These are phyloP conservation scores for Thermochaetoides thermophila DNA, from an alignment of 495 filamentous ascomycete genomes.

Conservation along the genomic window DNA sequence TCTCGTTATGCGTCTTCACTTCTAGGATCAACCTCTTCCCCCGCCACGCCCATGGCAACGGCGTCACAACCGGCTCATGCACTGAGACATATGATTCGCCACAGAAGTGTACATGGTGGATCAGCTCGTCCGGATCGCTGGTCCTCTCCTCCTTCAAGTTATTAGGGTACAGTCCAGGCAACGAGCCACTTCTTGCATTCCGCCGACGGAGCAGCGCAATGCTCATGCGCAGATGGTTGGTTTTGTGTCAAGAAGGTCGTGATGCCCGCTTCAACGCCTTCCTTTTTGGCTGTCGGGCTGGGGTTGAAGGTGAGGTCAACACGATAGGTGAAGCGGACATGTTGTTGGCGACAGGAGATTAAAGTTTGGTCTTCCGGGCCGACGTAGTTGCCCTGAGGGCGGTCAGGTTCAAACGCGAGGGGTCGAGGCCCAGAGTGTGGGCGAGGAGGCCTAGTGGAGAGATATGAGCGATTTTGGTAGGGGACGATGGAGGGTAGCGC, in stretches of 20 bases:
- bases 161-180: constrained; percentile 3
- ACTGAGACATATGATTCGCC: constrained; percentile 24
- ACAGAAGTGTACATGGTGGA: constrained; percentile 24
- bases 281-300: not conserved
- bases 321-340: constrained; percentile 34
- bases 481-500: constrained; percentile 27
- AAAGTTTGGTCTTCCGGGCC: constrained; percentile 30
- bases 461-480: constrained; percentile 26
- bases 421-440: constrained; percentile 25
- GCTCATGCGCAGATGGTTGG: constrained; percentile 38
- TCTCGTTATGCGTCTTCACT: constrained; percentile 30
- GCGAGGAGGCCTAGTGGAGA: constrained; percentile 23
- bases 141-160: not conserved
- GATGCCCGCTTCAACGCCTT: constrained; percentile 30
- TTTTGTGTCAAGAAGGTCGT: constrained; percentile 37
- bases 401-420: constrained; percentile 34
- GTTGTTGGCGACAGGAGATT: constrained; percentile 32
- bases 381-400: constrained; percentile 31
- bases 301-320: constrained; percentile 30
- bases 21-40: constrained; percentile 22
- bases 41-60: constrained; percentile 22
- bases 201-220: constrained; percentile 25
- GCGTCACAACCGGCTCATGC: constrained; percentile 14
- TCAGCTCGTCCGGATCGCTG: constrained; percentile 5
- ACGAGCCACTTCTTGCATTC: constrained; percentile 4